Base-by-base conservation (phyloP, 805 yeast species). In the Yamadazyma endophytica region DNA sequence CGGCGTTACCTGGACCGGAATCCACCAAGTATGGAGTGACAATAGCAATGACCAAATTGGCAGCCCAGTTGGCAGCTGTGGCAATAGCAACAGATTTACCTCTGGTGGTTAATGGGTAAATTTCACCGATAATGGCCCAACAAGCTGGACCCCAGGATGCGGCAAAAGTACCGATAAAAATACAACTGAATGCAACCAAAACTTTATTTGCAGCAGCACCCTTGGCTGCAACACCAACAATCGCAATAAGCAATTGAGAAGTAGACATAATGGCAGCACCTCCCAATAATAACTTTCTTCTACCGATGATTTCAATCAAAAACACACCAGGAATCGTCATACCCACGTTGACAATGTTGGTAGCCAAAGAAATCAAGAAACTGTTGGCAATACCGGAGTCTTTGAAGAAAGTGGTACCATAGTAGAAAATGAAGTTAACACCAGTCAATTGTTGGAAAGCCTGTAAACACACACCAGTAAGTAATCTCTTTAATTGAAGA, bases 361-460 rank as follows among this genome's bases (percentile, higher is more conserved):
- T 60, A 32, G 66, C 66, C 47, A 61, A 47, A 33, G 36, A 68
- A 49, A 36, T 72, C 54, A 71, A 63, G 46, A 73, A 66, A 36
- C 73, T 75, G 40, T 59, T 46, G n/a, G 29, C 9, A 35, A 70
- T 58, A 18, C 95, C 95, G 1, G 87, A 70, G 36, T 60, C 68
- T 34, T 73, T 70, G 58, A 89, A 87, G 58, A 88, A 85, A 44
- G 79, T 72, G 16, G 90, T 86, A 25, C 96, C 95, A 52, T 80
- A 89, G 61, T 89, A 89, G 55, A 89, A 85, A 38, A 88, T 83
- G 52, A 88, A 87, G 62, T 88, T 88, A 43, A 87, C 79, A 36
- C 97, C 97, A 9, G 95, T 79, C 48, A 86, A 77, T 61, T 89
- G 97, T 60, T 90, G 97, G 50, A 86, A 67, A 13, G 85, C 82